Percentiles rank a stretch among this genome's conserved stretches.
These are phyloP conservation scores for Venturia nashicola DNA, from an alignment of 2,329 filamentous ascomycete species.

Conservation along the genomic window DNA sequence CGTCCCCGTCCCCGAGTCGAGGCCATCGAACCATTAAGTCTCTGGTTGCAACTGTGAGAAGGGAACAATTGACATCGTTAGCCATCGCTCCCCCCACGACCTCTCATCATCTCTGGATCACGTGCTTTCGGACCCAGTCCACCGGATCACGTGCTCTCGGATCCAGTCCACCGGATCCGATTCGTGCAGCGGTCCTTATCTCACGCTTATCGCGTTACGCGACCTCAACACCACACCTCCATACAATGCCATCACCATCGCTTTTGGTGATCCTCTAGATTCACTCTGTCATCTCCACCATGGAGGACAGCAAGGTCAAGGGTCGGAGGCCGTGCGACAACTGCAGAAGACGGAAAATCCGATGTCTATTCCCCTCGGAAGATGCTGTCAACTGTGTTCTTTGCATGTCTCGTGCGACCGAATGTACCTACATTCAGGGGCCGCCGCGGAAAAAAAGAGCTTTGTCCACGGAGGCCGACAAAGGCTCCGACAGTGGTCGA, in stretches of 20 bases:
- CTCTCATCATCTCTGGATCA: background rate
- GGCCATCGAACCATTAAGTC: background rate
- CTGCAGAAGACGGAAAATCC: slow-evolving; percentile 7
- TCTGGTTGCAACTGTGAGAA: background rate
- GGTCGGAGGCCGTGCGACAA: slow-evolving; percentile 5
- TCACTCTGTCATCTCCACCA: background rate
- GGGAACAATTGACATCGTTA: background rate
- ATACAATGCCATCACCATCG: background rate
- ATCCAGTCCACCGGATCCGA: background rate
- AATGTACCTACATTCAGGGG: slow-evolving; percentile 5
- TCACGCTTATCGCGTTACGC: background rate
- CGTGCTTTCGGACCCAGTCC: background rate
- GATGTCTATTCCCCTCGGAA: slow-evolving; percentile 4
- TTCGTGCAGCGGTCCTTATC: background rate
- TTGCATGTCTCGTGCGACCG: slow-evolving; percentile 6
- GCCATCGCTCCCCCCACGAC: too few species aligned
- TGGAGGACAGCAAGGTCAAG: slow-evolving; percentile 3
- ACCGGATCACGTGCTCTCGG: background rate
- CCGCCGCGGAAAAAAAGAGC: background rate
- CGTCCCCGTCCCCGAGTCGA: background rate
- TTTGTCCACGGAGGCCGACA: background rate
- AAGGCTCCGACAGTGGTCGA: background rate
- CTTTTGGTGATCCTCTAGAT: background rate
- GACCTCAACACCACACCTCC: background rate
- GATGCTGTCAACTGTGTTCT: slow-evolving; percentile 1